Conservation (phyloP, 78 protist genomes). For the Isochrysis galbana region DNA sequence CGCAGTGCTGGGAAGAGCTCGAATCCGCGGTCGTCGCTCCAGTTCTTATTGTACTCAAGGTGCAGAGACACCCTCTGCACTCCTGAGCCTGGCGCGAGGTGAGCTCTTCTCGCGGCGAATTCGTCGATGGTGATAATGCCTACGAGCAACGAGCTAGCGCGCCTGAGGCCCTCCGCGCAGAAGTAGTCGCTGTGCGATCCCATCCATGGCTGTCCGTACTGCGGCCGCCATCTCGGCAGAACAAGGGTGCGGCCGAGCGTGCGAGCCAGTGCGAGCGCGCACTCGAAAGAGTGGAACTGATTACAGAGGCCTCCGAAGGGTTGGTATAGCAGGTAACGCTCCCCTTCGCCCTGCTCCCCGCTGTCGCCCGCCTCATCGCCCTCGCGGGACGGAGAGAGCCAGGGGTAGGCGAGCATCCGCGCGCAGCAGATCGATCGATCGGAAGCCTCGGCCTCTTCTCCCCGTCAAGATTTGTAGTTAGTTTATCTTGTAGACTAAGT, state of each 20-base stretch:
- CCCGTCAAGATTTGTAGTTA: too few relatives aligned
- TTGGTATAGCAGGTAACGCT: not conserved
- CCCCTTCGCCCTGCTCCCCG: too few relatives aligned
- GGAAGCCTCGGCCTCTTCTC: too few relatives aligned
- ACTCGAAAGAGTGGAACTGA: not conserved
- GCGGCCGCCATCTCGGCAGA: not conserved
- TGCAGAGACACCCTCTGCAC: not conserved
- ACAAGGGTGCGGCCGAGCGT: not conserved
- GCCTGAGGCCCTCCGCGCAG: not conserved
- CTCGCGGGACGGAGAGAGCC: too few relatives aligned
- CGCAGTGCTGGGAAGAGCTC: not conserved
- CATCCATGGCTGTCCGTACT: not conserved
- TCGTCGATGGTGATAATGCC: not conserved
- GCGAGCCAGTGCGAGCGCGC: not conserved
- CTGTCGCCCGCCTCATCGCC: too few relatives aligned
- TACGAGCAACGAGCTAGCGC: not conserved
- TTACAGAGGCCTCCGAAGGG: not conserved
- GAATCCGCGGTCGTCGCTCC: not conserved
- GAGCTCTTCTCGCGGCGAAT: not conserved
- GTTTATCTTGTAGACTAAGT: too few relatives aligned
- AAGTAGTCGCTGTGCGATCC: not conserved
- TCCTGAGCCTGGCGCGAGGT: not conserved
- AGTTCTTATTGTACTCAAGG: not conserved
- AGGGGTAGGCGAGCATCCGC: too few relatives aligned
- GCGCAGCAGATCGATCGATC: too few relatives aligned